These are phyloP conservation scores for Euphorbia lathyris DNA, from an alignment of 345 rosid species.

Conservation along the genomic window DNA sequence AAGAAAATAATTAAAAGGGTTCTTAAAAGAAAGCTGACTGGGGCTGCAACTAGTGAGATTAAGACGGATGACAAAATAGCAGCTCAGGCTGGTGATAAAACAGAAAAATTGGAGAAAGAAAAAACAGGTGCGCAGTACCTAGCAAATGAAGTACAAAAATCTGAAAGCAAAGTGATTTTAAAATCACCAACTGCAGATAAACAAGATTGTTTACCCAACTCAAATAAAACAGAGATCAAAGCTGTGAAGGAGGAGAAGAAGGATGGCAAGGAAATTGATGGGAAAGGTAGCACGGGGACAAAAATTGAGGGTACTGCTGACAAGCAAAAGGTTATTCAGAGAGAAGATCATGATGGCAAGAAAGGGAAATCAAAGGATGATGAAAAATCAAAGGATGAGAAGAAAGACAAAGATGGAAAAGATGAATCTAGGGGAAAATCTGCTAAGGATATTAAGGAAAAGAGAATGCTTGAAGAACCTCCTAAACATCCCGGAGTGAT, in stretches of 20 bases:
- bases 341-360: constrained; percentile 35
- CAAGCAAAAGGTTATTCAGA: constrained; percentile 38
- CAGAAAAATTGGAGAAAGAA: constrained; percentile 30
- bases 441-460: constrained; percentile 58
- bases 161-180: constrained; percentile 28
- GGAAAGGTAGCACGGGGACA: constrained; percentile 16
- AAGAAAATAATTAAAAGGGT: constrained; percentile 81
- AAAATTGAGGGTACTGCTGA: constrained; percentile 34
- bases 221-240: constrained; percentile 33
- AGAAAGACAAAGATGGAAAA: constrained; percentile 45
- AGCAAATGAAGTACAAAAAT: constrained; percentile 17
- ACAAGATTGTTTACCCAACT: constrained; percentile 34
- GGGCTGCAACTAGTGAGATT: constrained; percentile 31
- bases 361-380: constrained; percentile 38
- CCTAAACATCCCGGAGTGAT: constrained; percentile 85
- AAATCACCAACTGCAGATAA: constrained; percentile 40
- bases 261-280: constrained; percentile 38
- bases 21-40: constrained; percentile 63
- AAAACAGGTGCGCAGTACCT: constrained; percentile 32
- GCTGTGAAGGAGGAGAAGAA: constrained; percentile 44
- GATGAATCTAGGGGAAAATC: constrained; percentile 41
- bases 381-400: constrained; percentile 42
- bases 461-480: constrained; percentile 67
- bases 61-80: constrained; percentile 41
- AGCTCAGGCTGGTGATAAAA: constrained; percentile 23